Base-by-base conservation (phyloP, 495 filamentous ascomycete genomes). In the Bacidia rubella region DNA sequence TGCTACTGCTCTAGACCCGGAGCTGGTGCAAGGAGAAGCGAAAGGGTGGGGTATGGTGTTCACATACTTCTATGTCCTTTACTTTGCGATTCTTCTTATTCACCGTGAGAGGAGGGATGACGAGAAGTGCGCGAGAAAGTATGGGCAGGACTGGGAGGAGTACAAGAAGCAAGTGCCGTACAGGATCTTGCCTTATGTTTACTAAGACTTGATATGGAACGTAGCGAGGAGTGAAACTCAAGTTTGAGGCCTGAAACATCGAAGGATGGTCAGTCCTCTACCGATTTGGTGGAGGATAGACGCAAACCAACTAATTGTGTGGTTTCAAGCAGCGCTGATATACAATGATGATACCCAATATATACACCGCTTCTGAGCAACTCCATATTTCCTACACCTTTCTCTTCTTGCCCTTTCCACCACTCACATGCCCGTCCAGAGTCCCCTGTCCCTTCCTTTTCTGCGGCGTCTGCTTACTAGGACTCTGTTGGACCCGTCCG, bases 31-130 rank as follows among this genome's bases (percentile, higher is more conserved):
- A 47, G 86, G 82, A 2, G 81, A 87, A 29, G 77, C 80, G 21
- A 76, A 72, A 55, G 88, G 86, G 2, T 90, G 81, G 80, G 87
- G 85, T 27, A 89, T 88, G 64, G 66, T 90, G 15, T 72, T 97
- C 60, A 95, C 90, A 0, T 97, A 97, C 70, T 97, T 98, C 65
- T 97, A 92, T 70, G 69, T 98, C 50, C 53, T 93, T 12, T 98
- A 97, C 69, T 98, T 97, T 69, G 90, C 83, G 1, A 67, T 95
- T 23, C 67, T 98, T 54, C 74, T 97, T 12, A 69, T 98, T 50
- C 92, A 98, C 63, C 83, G 92, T n/a, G 87, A 95, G 62, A 70
- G 80, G 54, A 76, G 90, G 58, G 92, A 97, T 60, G 92, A 97
- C 57, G 83, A 87, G 65, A 95, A 95, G 74, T 98, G 93, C 69